Evolutionary conservation across 1,284 basidiomycete genomes (phyloP).

Genomic region (Rhizoctonia solani): DNA sequence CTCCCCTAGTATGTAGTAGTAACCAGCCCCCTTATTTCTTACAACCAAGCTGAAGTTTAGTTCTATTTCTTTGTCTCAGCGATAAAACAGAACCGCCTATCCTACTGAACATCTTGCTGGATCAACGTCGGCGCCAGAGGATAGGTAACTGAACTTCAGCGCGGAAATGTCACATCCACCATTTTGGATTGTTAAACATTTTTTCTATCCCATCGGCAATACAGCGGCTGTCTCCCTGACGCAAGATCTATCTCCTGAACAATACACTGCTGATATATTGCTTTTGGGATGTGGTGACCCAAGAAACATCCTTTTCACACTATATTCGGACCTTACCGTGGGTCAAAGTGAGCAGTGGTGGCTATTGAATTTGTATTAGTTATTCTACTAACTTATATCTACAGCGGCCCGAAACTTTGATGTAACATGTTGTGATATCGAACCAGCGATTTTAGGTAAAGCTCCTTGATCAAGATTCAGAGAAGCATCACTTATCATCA

Average conservation of each 20-base stretch:
- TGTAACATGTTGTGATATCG: constrained; percentile 63
- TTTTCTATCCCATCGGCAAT: constrained; percentile 54
- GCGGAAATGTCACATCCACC: constrained; percentile 18
- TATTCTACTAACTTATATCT: background rate
- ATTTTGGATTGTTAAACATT: background rate
- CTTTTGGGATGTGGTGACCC: constrained; percentile 65
- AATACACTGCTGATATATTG: constrained; percentile 53
- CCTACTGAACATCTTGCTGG: no score
- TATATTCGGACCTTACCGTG: constrained; percentile 51
- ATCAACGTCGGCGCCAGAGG: no score
- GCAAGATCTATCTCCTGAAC: constrained; percentile 53
- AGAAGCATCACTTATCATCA: background rate
- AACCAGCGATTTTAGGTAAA: constrained; percentile 64
- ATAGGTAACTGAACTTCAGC: no score
- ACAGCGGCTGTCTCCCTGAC: constrained; percentile 57
- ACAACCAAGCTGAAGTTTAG: no score
- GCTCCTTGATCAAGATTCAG: no score
- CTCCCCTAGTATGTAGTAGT: no score
- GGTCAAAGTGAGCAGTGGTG: constrained; percentile 42
- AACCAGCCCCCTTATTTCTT: no score
- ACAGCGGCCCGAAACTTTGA: constrained; percentile 54
- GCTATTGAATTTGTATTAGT: constrained; percentile 41
- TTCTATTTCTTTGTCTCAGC: no score
- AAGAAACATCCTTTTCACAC: constrained; percentile 58
- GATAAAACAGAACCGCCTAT: no score